phyloP scores from a whole-genome alignment of 2,329 filamentous ascomycete genomes.

The Alternaria atra region DNA sequence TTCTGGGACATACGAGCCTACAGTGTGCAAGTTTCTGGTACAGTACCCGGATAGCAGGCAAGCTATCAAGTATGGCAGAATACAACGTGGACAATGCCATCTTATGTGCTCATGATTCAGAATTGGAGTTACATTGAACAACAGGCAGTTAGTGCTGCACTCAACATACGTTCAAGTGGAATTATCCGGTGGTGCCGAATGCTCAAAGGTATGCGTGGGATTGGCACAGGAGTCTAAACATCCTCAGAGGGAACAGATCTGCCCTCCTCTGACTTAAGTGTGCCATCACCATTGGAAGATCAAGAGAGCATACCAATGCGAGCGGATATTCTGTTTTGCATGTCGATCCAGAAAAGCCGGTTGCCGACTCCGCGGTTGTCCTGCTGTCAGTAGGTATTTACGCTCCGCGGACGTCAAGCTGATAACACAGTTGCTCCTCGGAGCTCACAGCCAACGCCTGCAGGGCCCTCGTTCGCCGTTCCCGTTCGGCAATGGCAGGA shows the following conservation, averaged over 20 bases:
- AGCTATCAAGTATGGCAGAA: not conserved
- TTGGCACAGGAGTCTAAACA: too few species aligned
- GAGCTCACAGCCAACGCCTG: not conserved
- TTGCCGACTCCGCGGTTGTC: not conserved
- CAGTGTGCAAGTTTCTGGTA: not conserved
- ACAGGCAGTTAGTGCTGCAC: too few species aligned
- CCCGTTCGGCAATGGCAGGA: not conserved
- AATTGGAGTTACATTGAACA: too few species aligned
- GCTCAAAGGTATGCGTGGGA: too few species aligned
- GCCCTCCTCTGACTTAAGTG: not conserved
- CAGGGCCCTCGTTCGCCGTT: not conserved
- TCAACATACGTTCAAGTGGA: not conserved
- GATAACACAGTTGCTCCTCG: not conserved
- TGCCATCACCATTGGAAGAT: not conserved
- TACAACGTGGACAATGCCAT: not conserved
- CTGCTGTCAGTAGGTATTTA: not conserved
- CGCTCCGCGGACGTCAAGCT: slow-evolving; percentile 7
- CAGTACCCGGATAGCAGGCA: not conserved
- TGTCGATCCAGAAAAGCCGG: not conserved
- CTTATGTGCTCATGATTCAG: not conserved
- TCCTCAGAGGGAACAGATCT: not conserved
- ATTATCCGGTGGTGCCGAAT: not conserved
- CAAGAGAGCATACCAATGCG: not conserved
- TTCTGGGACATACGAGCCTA: not conserved
- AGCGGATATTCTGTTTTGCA: not conserved